A percentile compares a stretch with the other conserved stretches of the same genome.
These are phyloP conservation scores for Pseudogymnoascus sp. DNA, from an alignment of 2,329 filamentous ascomycete species.

Conservation along the genomic window DNA sequence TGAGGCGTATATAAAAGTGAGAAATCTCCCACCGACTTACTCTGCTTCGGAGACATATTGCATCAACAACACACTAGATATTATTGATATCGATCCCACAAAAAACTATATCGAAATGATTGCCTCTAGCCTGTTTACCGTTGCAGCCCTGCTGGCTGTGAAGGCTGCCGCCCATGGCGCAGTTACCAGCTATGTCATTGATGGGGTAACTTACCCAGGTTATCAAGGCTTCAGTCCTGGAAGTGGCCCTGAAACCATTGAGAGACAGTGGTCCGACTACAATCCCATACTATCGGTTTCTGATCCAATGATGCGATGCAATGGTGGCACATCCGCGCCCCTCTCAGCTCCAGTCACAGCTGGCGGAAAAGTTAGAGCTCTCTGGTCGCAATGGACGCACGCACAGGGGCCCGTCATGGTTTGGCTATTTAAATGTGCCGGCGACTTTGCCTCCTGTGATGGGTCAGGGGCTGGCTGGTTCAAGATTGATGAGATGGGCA, in stretches of 20 bases:
- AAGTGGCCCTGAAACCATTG: slow-evolving; percentile 42
- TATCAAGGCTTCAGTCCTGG: slow-evolving; percentile 43
- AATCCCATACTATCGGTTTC: slow-evolving; percentile 43
- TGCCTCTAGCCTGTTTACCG: slow-evolving; percentile 28
- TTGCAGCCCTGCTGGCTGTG: slow-evolving; percentile 24
- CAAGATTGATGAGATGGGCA: slow-evolving; percentile 48
- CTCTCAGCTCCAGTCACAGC: slow-evolving; percentile 38
- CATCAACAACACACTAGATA: neutral
- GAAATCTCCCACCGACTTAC: neutral
- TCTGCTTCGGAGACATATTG: neutral
- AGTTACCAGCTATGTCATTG: slow-evolving; percentile 41
- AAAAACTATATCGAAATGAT: slow-evolving; percentile 26
- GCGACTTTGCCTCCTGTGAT: slow-evolving; percentile 40
- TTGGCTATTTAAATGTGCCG: slow-evolving; percentile 45
- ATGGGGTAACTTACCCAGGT: slow-evolving; percentile 34
- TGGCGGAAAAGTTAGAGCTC: slow-evolving; percentile 39
- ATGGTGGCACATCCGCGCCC: slow-evolving; percentile 42
- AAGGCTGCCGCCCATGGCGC: slow-evolving; percentile 30
- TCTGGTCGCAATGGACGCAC: slow-evolving; percentile 51
- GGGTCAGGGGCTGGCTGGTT: slow-evolving; percentile 48
- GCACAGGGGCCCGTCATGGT: slow-evolving; percentile 51
- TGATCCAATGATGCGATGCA: slow-evolving; percentile 46
- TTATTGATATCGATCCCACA: neutral
- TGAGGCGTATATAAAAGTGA: neutral
- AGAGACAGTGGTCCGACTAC: slow-evolving; percentile 50